Evolutionary conservation across 2,329 filamentous ascomycete species (phyloP).

Genomic region (Lasiodiplodia sp.): DNA sequence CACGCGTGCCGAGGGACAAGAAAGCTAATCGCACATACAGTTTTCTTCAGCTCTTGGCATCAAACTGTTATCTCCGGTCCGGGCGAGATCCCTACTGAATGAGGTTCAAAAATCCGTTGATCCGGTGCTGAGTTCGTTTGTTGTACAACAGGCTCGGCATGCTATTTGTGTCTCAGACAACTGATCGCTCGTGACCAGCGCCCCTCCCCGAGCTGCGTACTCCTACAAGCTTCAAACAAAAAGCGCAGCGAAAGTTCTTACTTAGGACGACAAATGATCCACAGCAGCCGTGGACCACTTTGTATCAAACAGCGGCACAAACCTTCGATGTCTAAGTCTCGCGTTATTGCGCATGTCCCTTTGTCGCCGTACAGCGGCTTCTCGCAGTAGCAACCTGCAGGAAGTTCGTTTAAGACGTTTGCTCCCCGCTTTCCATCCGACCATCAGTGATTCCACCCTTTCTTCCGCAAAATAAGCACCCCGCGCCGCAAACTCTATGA

Average conservation of each 20-base stretch:
- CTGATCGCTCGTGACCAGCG: not conserved
- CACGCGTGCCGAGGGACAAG: not conserved
- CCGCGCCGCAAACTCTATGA: not conserved
- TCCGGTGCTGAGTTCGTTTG: not conserved
- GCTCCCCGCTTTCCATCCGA: not conserved
- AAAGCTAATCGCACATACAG: not conserved
- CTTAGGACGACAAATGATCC: not conserved
- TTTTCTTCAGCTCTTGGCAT: not conserved
- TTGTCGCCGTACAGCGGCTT: not conserved
- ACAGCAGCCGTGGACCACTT: not conserved
- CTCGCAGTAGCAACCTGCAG: not conserved
- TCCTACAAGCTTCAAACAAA: not conserved
- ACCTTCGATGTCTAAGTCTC: slow-evolving; percentile 1
- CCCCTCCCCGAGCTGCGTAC: not conserved
- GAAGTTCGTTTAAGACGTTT: slow-evolving; percentile 1
- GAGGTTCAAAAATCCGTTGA: not conserved
- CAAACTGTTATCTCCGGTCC: too few species aligned
- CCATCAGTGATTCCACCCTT: not conserved
- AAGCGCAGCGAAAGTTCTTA: not conserved
- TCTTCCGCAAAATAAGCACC: not conserved
- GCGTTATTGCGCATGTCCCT: not conserved
- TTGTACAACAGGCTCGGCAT: not conserved
- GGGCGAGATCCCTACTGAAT: not conserved
- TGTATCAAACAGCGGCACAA: not conserved
- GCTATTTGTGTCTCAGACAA: slow-evolving; percentile 6